Conservation (phyloP, 2,329 filamentous ascomycete species). For the Trichoderma arundinaceum region DNA sequence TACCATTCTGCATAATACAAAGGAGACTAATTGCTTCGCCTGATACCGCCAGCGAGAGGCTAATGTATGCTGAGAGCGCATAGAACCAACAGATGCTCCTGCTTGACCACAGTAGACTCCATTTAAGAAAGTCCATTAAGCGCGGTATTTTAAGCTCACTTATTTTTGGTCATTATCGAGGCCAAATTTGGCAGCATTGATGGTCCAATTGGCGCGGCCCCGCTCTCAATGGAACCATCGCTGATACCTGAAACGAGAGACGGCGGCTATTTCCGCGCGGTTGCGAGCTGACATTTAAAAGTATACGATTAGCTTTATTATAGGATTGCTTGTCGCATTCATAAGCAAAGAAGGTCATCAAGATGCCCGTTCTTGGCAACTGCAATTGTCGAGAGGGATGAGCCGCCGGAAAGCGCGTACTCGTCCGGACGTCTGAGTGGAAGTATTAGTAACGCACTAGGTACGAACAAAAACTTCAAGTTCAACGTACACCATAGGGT, state of each 20-base stretch:
- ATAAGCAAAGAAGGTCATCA: background rate
- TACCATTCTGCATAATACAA: background rate
- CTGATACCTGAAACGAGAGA: background rate
- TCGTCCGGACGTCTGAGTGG: background rate
- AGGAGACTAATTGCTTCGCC: background rate
- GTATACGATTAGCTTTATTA: background rate
- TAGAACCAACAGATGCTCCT: background rate
- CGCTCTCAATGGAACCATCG: conserved; percentile 7
- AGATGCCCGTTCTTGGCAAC: no score
- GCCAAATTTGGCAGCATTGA: background rate
- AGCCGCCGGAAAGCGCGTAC: no score
- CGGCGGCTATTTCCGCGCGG: conserved; percentile 11
- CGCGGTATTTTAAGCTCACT: background rate
- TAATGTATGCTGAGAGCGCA: background rate
- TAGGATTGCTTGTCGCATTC: background rate
- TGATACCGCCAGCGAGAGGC: background rate
- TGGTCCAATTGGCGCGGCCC: conserved; percentile 1
- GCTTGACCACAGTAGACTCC: background rate
- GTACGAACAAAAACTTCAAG: no score
- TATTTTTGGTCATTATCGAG: background rate
- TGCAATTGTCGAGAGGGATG: no score
- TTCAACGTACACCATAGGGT: background rate
- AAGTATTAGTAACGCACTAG: background rate
- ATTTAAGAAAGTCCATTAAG: background rate
- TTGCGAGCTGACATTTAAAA: background rate